Conservation (phyloP, 208 protist species). For the Leishmania braziliensis region DNA sequence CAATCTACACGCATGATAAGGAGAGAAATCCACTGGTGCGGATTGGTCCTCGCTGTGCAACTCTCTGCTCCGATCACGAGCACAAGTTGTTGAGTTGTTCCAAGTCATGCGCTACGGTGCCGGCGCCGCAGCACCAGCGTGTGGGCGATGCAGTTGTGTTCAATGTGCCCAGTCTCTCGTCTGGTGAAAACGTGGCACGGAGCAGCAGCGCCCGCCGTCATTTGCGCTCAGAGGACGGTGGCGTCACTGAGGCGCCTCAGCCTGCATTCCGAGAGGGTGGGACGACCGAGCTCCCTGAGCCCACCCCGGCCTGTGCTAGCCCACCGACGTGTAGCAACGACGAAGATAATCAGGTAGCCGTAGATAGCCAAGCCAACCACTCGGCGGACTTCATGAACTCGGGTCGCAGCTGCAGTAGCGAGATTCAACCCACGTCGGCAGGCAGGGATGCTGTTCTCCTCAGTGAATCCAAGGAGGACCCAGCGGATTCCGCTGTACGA, state of each 20-base stretch:
- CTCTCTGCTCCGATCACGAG: not conserved
- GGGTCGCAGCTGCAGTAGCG: not conserved
- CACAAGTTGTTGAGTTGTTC: not conserved
- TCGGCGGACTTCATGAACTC: conserved; percentile 4
- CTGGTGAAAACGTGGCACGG: too few relatives aligned
- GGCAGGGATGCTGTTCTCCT: conserved; percentile 16
- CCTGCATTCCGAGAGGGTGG: not conserved
- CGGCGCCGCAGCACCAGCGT: not conserved
- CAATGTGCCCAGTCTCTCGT: not conserved
- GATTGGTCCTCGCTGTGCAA: too few relatives aligned
- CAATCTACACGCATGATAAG: not conserved
- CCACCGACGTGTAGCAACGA: not conserved
- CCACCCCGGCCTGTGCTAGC: not conserved
- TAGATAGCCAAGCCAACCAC: not conserved
- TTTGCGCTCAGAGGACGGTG: not conserved
- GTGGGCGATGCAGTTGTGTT: not conserved
- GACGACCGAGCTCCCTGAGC: not conserved
- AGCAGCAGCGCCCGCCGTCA: not conserved
- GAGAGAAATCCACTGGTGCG: not conserved
- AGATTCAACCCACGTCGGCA: not conserved
- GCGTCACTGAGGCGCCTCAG: not conserved
- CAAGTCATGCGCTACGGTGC: not conserved
- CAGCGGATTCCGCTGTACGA: conserved; percentile 1
- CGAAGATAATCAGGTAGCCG: not conserved
- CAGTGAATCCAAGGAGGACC: conserved; percentile 14